A percentile compares a stretch with the other conserved stretches of the same genome.
phyloP scores from a whole-genome alignment of 306 rosid species.

The Oemleria cerasiformis region DNA sequence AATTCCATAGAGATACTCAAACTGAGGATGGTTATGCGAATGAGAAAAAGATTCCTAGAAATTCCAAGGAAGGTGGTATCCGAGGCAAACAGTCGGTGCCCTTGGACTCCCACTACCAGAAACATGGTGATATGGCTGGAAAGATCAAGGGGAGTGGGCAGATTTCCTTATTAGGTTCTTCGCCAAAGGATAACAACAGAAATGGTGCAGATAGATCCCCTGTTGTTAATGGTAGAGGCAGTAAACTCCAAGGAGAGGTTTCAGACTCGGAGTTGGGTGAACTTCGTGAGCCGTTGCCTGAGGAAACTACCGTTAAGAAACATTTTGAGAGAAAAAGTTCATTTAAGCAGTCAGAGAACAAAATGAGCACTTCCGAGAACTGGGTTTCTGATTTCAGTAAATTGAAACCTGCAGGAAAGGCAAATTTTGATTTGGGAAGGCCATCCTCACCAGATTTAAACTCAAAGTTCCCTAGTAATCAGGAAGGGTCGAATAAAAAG shows the following conservation, averaged over 20 bases:
- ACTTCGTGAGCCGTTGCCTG: constrained; percentile 82
- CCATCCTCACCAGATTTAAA: constrained; percentile 46
- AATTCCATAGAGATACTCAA: constrained; percentile 47
- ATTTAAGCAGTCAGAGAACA: constrained; percentile 58
- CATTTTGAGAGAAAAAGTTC: constrained; percentile 75
- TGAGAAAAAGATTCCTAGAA: constrained; percentile 56
- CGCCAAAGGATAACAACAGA: constrained; percentile 49
- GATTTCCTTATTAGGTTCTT: constrained; percentile 40
- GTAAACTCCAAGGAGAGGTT: constrained; percentile 75
- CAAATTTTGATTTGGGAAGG: constrained; percentile 52
- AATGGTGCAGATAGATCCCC: constrained; percentile 51
- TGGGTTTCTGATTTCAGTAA: constrained; percentile 50
- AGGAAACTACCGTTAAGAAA: constrained; percentile 53
- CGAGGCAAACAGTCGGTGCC: constrained; percentile 48
- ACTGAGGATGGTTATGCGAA: constrained; percentile 42
- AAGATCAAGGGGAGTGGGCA: constrained; percentile 55
- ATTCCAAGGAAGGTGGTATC: constrained; percentile 53
- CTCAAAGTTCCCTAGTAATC: constrained; percentile 48
- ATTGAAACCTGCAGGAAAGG: constrained; percentile 50
- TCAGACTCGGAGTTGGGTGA: constrained; percentile 97
- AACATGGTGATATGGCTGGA: constrained; percentile 54
- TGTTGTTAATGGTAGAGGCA: constrained; percentile 55
- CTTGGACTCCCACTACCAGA: constrained; percentile 50
- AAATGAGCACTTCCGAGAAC: constrained; percentile 48
- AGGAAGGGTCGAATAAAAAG: constrained; percentile 51